Evolutionary conservation across 148 eudicot genomes (phyloP).

Genomic region (Hydrangea macrophylla): DNA sequence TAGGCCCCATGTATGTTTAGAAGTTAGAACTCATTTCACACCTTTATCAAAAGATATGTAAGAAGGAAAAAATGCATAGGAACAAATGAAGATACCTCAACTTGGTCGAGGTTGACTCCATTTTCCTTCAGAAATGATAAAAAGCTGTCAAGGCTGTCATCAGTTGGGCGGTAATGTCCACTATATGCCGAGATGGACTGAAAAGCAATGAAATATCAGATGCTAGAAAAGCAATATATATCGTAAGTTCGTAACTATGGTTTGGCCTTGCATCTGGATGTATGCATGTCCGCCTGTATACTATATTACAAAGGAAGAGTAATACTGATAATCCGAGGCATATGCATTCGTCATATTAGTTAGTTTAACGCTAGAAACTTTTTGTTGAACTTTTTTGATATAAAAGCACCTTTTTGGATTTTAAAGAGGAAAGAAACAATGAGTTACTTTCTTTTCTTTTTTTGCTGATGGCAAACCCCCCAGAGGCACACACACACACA

Average conservation of each 20-base stretch:
- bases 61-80: neutral
- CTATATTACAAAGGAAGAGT: neutral
- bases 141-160: conserved; percentile 61
- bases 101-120: conserved; percentile 58
- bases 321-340: neutral
- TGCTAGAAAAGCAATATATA: neutral
- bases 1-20: too few species aligned
- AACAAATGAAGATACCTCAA: conserved; percentile 42
- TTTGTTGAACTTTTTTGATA: neutral
- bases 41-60: neutral
- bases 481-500: too few species aligned
- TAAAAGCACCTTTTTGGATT: neutral
- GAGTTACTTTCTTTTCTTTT: too few species aligned
- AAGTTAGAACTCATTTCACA: neutral
- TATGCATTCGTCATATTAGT: neutral
- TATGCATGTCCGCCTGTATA: neutral
- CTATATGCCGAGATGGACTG: conserved; percentile 89
- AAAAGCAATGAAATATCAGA: conserved; percentile 13
- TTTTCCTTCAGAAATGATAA: conserved; percentile 51
- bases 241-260: neutral
- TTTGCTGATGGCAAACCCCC: too few species aligned
- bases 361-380: neutral
- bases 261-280: neutral
- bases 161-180: conserved; percentile 93
- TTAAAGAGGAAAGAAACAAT: neutral